Base-by-base conservation (phyloP, 169 alveolate species). In the Cryptosporidium sp. region DNA sequence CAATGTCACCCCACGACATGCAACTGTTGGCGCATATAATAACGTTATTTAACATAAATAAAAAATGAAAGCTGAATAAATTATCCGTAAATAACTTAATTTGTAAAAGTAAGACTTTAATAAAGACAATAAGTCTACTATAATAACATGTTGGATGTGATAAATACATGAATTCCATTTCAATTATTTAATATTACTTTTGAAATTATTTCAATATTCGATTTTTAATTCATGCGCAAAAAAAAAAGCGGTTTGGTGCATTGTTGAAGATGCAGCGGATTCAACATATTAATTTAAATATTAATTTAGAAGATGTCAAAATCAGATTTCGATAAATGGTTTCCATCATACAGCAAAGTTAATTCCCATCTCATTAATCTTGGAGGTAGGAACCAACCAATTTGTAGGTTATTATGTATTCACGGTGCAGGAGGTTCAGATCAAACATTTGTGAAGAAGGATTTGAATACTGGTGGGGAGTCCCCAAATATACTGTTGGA, bases 361-460 rank as follows among this genome's bases (percentile, higher is more conserved):
- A 80, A 80, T 65, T 37, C 80, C 23, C 68, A 67, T 9, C 48
- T 80, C 1, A 29, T 80, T 21, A 31, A 52, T 21, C 51, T 39
- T n/a, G 70, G 35, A 31, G n/a, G 42, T 1, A 45, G n/a, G 3
- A 16, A 7, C 18, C n/a, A 42, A 39, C 89, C 89, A 23, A 14
- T 31, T 26, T 80, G 18, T 45, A 80, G 89, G 35, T 4, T 80
- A 37, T 52, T 80, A 14, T 80, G 89, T 62, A 80, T 80, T 60
- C 89, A 69, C 14, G 89, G 89, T n/a, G 89, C 89, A 42, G 89
- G 89, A n/a, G 60, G 89, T 58, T 29, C 89, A 62, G 89, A 80
- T 21, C 89, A 80, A 62, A 58, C 62, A 23, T 80, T 62, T 33
- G 75, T 80, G 33, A 69, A 62, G 45, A 80, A 80, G 26, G 70